Evolutionary conservation across 805 yeast genomes (phyloP).

Genomic region (Sugiyamaella mastotermitis): DNA sequence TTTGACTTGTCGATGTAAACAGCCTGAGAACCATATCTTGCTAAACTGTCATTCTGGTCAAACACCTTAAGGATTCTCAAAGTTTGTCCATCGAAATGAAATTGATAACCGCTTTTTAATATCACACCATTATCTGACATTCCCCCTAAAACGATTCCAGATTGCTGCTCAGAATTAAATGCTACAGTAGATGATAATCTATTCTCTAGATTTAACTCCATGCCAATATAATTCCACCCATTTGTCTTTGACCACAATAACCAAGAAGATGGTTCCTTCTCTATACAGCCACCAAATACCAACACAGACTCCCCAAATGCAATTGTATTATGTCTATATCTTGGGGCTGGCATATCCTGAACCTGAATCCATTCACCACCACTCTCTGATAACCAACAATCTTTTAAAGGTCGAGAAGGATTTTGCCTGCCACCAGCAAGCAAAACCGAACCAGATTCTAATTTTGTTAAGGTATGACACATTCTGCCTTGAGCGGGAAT

Average conservation of each 20-base stretch:
- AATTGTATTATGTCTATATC: slow-evolving; percentile 48
- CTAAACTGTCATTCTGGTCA: slow-evolving; percentile 3
- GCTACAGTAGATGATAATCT: too few species aligned
- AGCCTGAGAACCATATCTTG: slow-evolving; percentile 41
- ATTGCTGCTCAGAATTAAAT: too few species aligned
- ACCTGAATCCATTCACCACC: slow-evolving; percentile 37
- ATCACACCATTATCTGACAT: too few species aligned
- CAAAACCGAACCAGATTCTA: slow-evolving; percentile 30
- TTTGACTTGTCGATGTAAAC: slow-evolving; percentile 28
- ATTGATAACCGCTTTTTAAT: too few species aligned
- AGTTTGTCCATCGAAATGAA: too few species aligned
- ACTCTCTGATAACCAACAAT: slow-evolving; percentile 34
- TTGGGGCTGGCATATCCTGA: slow-evolving; percentile 36
- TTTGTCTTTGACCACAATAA: slow-evolving; percentile 13
- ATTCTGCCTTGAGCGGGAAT: slow-evolving; percentile 37
- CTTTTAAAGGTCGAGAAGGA: slow-evolving; percentile 45
- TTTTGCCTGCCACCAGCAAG: slow-evolving; percentile 64
- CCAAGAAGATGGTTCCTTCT: slow-evolving; percentile 13
- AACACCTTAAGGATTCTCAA: not conserved
- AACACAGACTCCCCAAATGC: slow-evolving; percentile 30
- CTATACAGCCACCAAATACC: slow-evolving; percentile 46
- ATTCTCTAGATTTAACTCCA: slow-evolving; percentile 10
- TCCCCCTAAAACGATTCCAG: too few species aligned
- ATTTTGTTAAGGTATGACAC: slow-evolving; percentile 48
- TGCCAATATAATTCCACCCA: slow-evolving; percentile 16